These are phyloP conservation scores for Tylopilus vinaceipallidus DNA, from an alignment of 768 basidiomycete species.

Conservation along the genomic window DNA sequence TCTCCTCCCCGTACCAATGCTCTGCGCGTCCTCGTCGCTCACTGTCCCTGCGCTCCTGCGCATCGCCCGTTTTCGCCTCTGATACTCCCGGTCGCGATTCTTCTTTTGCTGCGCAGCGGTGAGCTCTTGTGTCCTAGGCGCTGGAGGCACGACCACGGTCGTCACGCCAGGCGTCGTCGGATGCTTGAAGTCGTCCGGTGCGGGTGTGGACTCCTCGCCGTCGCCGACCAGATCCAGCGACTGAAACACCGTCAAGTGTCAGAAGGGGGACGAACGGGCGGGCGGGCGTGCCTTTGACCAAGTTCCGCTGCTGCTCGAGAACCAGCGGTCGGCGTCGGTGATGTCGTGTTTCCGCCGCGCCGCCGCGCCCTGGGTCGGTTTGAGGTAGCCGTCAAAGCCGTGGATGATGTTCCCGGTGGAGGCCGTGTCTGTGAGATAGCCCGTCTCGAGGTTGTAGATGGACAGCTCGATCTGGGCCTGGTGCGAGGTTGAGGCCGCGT, in stretches of 20 bases:
- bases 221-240: slow-evolving; percentile 75
- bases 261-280: slow-evolving; percentile 2
- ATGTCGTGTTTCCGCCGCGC: slow-evolving; percentile 70
- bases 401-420: slow-evolving; percentile 86
- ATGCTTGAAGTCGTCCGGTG: slow-evolving; percentile 64
- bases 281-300: slow-evolving; percentile 57
- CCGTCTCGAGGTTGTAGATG: slow-evolving; percentile 74
- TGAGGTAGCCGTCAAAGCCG: slow-evolving; percentile 85
- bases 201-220: slow-evolving; percentile 57
- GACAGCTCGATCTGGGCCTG: slow-evolving; percentile 77
- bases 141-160: slow-evolving; percentile 76
- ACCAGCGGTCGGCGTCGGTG: slow-evolving; percentile 74
- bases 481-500: background rate
- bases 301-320: slow-evolving; percentile 79
- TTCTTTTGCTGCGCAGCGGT: slow-evolving; percentile 75
- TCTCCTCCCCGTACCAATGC: slow-evolving; percentile 48
- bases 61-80: slow-evolving; percentile 69
- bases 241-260: slow-evolving; percentile 40
- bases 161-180: slow-evolving; percentile 71
- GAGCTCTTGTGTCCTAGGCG: slow-evolving; percentile 63
- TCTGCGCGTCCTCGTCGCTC: slow-evolving; percentile 69
- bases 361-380: slow-evolving; percentile 54
- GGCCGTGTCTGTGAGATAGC: slow-evolving; percentile 76
- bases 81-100: slow-evolving; percentile 77
- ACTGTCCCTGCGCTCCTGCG: slow-evolving; percentile 62